Conservation (phyloP, 2,329 filamentous ascomycete species). For the Aspergillus sp. region DNA sequence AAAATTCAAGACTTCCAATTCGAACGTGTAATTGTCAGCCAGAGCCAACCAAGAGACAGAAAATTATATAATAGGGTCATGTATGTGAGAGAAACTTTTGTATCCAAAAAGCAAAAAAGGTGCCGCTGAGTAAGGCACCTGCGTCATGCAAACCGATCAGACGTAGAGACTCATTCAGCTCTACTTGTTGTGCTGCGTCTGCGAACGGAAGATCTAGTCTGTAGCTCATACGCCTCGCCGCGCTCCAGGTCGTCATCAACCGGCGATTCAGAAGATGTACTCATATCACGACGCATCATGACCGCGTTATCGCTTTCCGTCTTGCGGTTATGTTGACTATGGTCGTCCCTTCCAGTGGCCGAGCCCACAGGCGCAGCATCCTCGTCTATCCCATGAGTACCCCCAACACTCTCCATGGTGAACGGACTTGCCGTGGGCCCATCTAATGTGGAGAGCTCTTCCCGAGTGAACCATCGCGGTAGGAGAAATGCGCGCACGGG, state of each 20-base stretch:
- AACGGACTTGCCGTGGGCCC: constrained; percentile 73
- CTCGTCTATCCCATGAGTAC: constrained; percentile 52
- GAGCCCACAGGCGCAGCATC: constrained; percentile 13
- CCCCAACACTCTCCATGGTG: constrained; percentile 74
- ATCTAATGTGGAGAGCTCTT: constrained; percentile 65
- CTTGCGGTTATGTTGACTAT: not conserved
- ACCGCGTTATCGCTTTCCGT: constrained; percentile 15
- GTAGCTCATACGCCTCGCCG: constrained; percentile 41
- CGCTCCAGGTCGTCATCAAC: constrained; percentile 42
- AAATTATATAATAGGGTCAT: not conserved
- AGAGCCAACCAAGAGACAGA: not conserved
- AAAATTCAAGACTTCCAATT: not conserved
- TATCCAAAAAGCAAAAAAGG: not conserved
- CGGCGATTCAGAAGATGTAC: constrained; percentile 25
- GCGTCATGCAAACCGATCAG: not conserved
- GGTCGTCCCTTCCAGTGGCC: not conserved
- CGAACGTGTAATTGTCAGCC: not conserved
- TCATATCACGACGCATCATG: constrained; percentile 17
- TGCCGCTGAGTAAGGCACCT: not conserved
- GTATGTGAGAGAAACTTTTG: not conserved
- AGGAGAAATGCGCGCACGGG: constrained; percentile 65
- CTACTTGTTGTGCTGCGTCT: constrained; percentile 30
- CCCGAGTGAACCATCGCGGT: constrained; percentile 58
- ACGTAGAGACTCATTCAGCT: not conserved
- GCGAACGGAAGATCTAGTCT: constrained; percentile 25